These are phyloP conservation scores for Phylloporus rhodoxanthus DNA, from an alignment of 768 basidiomycete species.

Conservation along the genomic window DNA sequence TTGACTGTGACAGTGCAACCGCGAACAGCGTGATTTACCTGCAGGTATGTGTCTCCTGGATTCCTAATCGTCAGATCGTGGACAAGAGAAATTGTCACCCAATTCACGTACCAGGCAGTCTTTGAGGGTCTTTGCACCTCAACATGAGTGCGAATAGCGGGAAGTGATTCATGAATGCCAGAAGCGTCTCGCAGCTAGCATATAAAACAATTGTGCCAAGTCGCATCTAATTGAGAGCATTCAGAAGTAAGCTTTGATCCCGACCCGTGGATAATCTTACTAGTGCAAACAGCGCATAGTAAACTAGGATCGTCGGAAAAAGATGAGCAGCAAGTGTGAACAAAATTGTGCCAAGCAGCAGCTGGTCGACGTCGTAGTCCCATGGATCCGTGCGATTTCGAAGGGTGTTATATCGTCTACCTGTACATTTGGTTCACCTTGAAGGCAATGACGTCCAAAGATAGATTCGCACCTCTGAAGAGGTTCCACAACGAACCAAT, in stretches of 20 bases:
- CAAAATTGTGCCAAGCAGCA: slow-evolving; percentile 88
- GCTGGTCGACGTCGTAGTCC: slow-evolving; percentile 88
- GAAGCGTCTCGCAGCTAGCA: slow-evolving; percentile 53
- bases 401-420: slow-evolving; percentile 83
- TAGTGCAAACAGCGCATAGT: slow-evolving; percentile 75
- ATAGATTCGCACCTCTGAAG: slow-evolving; percentile 62
- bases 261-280: slow-evolving; percentile 31
- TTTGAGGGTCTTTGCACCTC: slow-evolving; percentile 72
- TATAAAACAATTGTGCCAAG: slow-evolving; percentile 53
- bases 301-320: slow-evolving; percentile 80
- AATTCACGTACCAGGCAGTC: slow-evolving; percentile 62
- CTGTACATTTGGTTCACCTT: slow-evolving; percentile 34
- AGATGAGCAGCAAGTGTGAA: slow-evolving; percentile 79
- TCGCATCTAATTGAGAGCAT: slow-evolving; percentile 37
- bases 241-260: background rate
- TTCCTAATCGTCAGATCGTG: background rate
- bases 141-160: slow-evolving; percentile 87
- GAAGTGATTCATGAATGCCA: slow-evolving; percentile 87
- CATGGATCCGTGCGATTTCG: slow-evolving; percentile 85
- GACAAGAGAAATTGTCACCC: background rate
- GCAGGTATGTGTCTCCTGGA: slow-evolving; percentile 27
- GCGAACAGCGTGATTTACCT: slow-evolving; percentile 22
- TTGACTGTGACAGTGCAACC: slow-evolving; percentile 18
- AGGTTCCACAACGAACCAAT: slow-evolving; percentile 78
- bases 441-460: background rate